Base-by-base conservation (phyloP, 2,329 filamentous ascomycete species). In the Eutypella sp. region DNA sequence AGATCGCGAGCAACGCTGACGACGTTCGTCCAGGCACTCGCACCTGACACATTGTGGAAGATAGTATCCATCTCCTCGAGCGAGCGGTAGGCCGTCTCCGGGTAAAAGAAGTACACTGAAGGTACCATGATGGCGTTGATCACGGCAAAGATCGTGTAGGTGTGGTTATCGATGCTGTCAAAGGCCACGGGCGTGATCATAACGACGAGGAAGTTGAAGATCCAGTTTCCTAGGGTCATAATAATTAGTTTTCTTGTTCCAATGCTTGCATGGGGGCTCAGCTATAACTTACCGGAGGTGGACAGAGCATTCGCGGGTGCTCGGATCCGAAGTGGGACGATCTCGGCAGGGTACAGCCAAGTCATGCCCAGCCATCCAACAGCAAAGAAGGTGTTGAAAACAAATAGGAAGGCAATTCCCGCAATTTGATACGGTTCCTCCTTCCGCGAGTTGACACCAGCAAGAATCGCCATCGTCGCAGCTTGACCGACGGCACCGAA, bases 1-100 rank as follows among this genome's bases (percentile, higher is more conserved):
- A 80, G 76, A 6, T 74, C 58, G 27, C 57, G 56, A 2, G 72
- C 72, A 15, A 67, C 59, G 20, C 57, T 48, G 11, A 75, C 72
- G 11, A 74, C 68, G 15, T 63, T 58, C 42, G 74, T 64, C 50
- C 64, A 66, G 24, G 64, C 68, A 47, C 50, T 53, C 51, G 51
- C 49, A 3, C 76, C 76, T 19, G 67, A 65, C 1, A 76, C 74
- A 57, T 81, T 79, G 52, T 75, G 72, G 65, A 83, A 84, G 56
- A 84, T 82, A 53, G 64, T 67, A 55, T 85, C 81, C 76, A 85
- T 84, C 58, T 85, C 81, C 61, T 85, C 81, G 18, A 85, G 73
- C 2, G 75, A 79, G 34, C 81, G 72, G 57, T 79, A 79, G 1
- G 77, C 77, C 9, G 82, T 85, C 63, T 85, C 82, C 1, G 81